Conservation (phyloP, 345 rosid genomes). For the Citrus maxima region DNA sequence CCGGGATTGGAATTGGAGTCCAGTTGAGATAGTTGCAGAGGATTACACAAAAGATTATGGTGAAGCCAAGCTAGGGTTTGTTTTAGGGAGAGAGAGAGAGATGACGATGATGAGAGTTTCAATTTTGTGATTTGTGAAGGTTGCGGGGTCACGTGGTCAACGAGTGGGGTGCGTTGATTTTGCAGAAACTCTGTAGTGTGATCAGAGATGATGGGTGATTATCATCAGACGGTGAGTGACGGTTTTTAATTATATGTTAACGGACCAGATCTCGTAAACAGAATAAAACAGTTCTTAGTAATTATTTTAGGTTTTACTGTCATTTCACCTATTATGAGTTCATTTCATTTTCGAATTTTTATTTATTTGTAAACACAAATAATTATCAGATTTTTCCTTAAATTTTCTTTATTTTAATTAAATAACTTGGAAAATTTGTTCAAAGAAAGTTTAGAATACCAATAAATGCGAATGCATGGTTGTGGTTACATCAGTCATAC, state of each 20-base stretch:
- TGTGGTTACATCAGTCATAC: too few species aligned
- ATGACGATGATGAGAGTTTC: too few species aligned
- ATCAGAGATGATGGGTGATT: not conserved
- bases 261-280: not conserved
- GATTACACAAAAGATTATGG: not conserved
- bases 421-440: not conserved
- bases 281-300: not conserved
- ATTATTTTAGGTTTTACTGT: not conserved
- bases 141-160: constrained; percentile 2
- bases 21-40: constrained; percentile 1
- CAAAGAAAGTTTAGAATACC: too few species aligned
- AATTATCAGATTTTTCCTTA: not conserved
- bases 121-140: not conserved
- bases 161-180: constrained; percentile 4
- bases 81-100: not conserved
- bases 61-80: constrained; percentile 18
- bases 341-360: not conserved
- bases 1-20: not conserved
- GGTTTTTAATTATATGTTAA: not conserved
- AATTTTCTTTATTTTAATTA: not conserved
- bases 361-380: not conserved
- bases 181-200: not conserved
- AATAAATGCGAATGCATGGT: too few species aligned
- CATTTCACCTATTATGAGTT: not conserved
- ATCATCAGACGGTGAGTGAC: not conserved